phyloP scores from a whole-genome alignment of 768 basidiomycete species.

The Coprinellus aureogranulatus region DNA sequence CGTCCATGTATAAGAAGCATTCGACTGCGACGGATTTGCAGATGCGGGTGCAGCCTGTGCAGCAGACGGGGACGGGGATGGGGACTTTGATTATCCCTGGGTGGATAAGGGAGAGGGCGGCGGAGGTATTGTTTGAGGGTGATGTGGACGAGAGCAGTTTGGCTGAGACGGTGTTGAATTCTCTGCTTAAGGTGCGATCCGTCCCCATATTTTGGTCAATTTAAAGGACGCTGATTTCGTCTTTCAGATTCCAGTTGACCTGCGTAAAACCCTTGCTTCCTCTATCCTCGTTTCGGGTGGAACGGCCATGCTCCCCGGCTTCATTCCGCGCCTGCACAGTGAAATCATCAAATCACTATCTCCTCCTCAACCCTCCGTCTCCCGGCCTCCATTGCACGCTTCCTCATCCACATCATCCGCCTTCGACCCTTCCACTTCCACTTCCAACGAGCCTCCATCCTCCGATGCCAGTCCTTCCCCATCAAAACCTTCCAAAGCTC shows the following conservation, averaged over 20 bases:
- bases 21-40: constrained; percentile 76
- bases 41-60: constrained; percentile 65
- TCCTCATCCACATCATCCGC: too few species aligned
- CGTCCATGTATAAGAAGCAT: constrained; percentile 68
- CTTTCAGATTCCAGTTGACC: constrained; percentile 84
- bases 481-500: constrained; percentile 18
- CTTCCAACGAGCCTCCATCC: constrained; percentile 26
- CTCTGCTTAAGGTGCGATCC: constrained; percentile 69
- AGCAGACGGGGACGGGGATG: constrained; percentile 67
- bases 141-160: constrained; percentile 85
- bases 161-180: constrained; percentile 77
- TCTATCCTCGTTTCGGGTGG: constrained; percentile 88
- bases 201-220: not conserved
- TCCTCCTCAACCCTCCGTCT: constrained; percentile 23
- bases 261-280: constrained; percentile 78
- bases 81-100: constrained; percentile 87
- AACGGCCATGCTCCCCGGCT: constrained; percentile 87
- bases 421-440: not conserved
- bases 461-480: constrained; percentile 23
- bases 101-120: constrained; percentile 90
- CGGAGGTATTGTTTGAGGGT: constrained; percentile 87
- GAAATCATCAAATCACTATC: constrained; percentile 68
- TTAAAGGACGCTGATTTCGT: not conserved
- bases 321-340: constrained; percentile 82
- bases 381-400: not conserved